These are phyloP conservation scores for Aureobasidium leucospermi DNA, from an alignment of 2,329 filamentous ascomycete genomes.

Conservation along the genomic window DNA sequence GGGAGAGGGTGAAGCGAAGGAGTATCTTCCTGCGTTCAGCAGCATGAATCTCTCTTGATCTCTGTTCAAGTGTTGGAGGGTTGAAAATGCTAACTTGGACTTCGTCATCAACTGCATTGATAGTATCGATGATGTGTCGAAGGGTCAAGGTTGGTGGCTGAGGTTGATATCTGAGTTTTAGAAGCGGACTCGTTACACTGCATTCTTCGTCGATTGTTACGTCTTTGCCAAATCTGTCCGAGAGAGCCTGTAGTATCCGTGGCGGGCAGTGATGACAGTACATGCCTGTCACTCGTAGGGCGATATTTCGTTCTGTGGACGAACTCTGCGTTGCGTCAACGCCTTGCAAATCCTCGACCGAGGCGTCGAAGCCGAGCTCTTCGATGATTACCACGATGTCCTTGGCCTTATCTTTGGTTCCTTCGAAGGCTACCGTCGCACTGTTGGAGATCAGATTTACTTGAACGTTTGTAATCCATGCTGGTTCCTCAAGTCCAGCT, in stretches of 20 bases:
- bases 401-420: constrained; percentile 35
- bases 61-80: constrained; percentile 75
- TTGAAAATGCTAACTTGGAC: constrained; percentile 68
- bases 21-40: constrained; percentile 63
- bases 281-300: constrained; percentile 36
- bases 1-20: constrained; percentile 61
- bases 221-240: constrained; percentile 40
- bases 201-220: constrained; percentile 50
- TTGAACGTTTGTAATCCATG: constrained; percentile 41
- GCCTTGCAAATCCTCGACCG: constrained; percentile 23
- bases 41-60: constrained; percentile 63
- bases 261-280: constrained; percentile 40
- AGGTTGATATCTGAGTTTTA: constrained; percentile 66
- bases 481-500: constrained; percentile 37
- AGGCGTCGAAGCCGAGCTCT: constrained; percentile 35
- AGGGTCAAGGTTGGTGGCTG: constrained; percentile 63
- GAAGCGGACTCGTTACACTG: constrained; percentile 55
- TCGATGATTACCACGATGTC: constrained; percentile 45
- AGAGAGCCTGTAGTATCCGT: constrained; percentile 48
- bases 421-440: constrained; percentile 41
- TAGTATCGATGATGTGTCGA: constrained; percentile 61
- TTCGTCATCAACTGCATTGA: constrained; percentile 57
- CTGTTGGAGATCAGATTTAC: constrained; percentile 47
- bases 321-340: constrained; percentile 15
- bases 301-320: constrained; percentile 25